phyloP scores from a whole-genome alignment of 176 grass and related monocot genomes.

The Poa pratensis region DNA sequence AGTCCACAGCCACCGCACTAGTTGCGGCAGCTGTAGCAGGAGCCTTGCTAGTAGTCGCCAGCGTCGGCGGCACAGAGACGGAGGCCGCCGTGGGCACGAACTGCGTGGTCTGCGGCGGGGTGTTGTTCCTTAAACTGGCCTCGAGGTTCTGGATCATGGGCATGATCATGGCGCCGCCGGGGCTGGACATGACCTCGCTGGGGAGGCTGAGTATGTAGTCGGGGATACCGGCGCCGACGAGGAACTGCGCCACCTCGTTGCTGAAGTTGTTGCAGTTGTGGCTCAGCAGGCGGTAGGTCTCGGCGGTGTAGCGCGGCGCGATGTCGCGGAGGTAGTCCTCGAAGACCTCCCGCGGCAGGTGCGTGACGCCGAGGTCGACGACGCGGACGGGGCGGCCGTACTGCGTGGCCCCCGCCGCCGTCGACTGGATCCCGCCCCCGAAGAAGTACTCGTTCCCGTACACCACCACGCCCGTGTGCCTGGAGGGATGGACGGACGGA shows the following conservation, averaged over 20 bases:
- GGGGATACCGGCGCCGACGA: slow-evolving; percentile 63
- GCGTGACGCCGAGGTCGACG: slow-evolving; percentile 70
- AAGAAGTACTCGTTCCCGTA: slow-evolving; percentile 87
- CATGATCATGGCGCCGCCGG: slow-evolving; percentile 72
- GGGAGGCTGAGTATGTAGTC: slow-evolving; percentile 86
- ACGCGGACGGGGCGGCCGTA: slow-evolving; percentile 69
- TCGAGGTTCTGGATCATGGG: slow-evolving; percentile 86
- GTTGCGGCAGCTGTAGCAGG: not conserved
- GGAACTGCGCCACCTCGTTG: slow-evolving; percentile 84
- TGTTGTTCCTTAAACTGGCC: slow-evolving; percentile 50
- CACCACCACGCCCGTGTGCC: slow-evolving; percentile 87
- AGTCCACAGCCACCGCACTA: not conserved
- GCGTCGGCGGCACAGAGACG: not conserved
- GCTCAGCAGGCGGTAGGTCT: slow-evolving; percentile 73
- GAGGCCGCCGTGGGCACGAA: slow-evolving; percentile 26
- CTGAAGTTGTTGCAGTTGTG: slow-evolving; percentile 99
- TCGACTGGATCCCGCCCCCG: slow-evolving; percentile 78
- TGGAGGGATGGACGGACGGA: not conserved
- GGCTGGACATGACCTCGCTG: slow-evolving; percentile 84
- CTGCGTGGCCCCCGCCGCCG: slow-evolving; percentile 55
- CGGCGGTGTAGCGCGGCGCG: slow-evolving; percentile 65
- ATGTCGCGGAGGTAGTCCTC: slow-evolving; percentile 85
- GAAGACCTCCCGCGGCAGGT: slow-evolving; percentile 76
- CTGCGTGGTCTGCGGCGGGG: slow-evolving; percentile 45
- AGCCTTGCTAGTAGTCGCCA: not conserved